phyloP scores from a whole-genome alignment of 352 stramenopile species.

The Pythium phragmitis region DNA sequence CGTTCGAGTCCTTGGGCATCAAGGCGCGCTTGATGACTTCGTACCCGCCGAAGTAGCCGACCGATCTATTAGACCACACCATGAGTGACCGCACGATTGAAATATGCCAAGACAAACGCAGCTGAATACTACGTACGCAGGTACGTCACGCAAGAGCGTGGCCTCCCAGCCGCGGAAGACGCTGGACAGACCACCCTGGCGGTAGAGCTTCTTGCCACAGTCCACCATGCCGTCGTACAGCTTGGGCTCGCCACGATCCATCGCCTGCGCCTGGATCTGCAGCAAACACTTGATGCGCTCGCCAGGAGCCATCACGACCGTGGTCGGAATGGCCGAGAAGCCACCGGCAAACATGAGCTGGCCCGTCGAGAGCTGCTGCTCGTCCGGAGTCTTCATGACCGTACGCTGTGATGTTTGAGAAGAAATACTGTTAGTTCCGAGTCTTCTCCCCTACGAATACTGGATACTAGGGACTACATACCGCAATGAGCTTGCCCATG shows the following conservation, averaged over 20 bases:
- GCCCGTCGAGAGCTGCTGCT: constrained; percentile 64
- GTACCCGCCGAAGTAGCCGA: constrained; percentile 96
- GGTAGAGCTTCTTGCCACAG: constrained; percentile 93
- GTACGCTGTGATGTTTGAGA: constrained; percentile 44
- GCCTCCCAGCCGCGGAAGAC: constrained; percentile 95
- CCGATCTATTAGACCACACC: constrained; percentile 49
- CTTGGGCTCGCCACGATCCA: constrained; percentile 72
- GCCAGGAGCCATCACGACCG: constrained; percentile 93
- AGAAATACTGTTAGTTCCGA: background rate
- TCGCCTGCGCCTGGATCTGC: constrained; percentile 89
- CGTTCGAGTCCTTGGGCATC: constrained; percentile 76
- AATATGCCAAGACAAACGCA: background rate
- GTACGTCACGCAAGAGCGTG: constrained; percentile 94
- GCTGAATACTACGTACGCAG: constrained; percentile 49
- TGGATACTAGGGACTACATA: constrained; percentile 31
- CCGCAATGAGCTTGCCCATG: constrained; percentile 92
- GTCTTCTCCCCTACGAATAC: background rate
- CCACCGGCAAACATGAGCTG: constrained; percentile 90
- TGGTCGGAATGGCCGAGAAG: constrained; percentile 88
- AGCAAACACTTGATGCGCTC: constrained; percentile 97
- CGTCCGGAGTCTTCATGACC: constrained; percentile 49
- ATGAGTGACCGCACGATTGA: background rate
- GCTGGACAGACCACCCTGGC: constrained; percentile 88
- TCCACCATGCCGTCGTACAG: constrained; percentile 95
- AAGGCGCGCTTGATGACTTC: constrained; percentile 90